Percentiles rank a stretch among this genome's conserved stretches.
phyloP scores from a whole-genome alignment of 148 eudicot genomes.

The Rhododendron kiyosumense region DNA sequence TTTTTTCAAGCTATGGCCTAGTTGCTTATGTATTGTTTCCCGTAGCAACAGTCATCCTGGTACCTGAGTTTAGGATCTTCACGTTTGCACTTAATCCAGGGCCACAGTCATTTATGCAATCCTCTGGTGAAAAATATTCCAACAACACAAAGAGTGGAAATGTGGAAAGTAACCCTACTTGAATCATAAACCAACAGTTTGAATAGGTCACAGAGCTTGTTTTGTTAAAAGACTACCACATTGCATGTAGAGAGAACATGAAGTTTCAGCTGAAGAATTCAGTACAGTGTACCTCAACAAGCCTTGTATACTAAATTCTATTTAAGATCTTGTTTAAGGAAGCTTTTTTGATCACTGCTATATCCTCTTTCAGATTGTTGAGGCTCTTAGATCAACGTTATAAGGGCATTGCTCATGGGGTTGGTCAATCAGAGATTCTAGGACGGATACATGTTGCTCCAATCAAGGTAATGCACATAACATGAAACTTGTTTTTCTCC shows the following conservation, averaged over 20 bases:
- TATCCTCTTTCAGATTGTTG: conserved; percentile 53
- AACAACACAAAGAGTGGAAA: background rate
- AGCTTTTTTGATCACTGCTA: background rate
- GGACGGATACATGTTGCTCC: conserved; percentile 98
- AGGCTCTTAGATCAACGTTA: conserved; percentile 91
- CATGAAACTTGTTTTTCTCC: background rate
- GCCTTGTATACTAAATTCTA: background rate
- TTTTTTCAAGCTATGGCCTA: background rate
- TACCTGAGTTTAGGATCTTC: no score
- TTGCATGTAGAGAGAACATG: background rate
- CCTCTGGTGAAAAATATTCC: background rate
- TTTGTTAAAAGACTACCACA: background rate
- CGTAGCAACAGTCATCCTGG: background rate
- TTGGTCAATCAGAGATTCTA: conserved; percentile 92
- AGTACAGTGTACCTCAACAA: background rate
- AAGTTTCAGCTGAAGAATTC: background rate
- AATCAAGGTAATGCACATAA: conserved; percentile 57
- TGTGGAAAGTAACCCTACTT: background rate
- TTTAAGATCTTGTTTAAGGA: background rate
- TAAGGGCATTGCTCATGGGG: conserved; percentile 94
- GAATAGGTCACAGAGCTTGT: background rate
- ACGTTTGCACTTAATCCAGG: background rate
- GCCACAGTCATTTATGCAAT: conserved; percentile 1
- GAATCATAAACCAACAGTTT: background rate
- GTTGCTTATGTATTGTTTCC: background rate